Percentiles rank a stretch among this genome's conserved stretches.
phyloP scores from a whole-genome alignment of 2,329 filamentous ascomycete genomes.

The Arthrobotrys conoides region DNA sequence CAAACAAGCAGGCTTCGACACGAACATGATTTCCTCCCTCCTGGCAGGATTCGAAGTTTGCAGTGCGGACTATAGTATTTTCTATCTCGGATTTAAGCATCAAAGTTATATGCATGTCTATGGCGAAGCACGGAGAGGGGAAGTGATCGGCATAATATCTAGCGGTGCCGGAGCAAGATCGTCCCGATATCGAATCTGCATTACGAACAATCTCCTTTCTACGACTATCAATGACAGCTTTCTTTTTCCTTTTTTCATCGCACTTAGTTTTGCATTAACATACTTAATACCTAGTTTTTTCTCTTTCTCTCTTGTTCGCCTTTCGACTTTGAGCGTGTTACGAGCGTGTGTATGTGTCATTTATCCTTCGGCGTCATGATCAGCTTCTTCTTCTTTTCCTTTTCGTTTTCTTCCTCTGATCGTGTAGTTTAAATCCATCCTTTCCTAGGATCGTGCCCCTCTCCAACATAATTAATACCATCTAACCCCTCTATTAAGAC shows the following conservation, averaged over 20 bases:
- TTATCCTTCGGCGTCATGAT: conserved; percentile 22
- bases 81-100: conserved; percentile 8
- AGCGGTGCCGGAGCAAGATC: not conserved
- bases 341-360: conserved; percentile 5
- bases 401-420: not conserved
- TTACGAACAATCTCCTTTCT: not conserved
- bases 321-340: conserved; percentile 16
- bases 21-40: not conserved
- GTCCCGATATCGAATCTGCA: not conserved
- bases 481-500: not conserved
- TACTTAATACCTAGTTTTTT: not conserved
- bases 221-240: not conserved
- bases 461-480: not conserved
- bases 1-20: not conserved
- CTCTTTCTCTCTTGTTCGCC: not conserved
- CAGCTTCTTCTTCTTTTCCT: not conserved
- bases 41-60: not conserved
- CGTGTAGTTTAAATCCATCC: not conserved
- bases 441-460: not conserved
- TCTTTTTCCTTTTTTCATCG: conserved; percentile 6
- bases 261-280: not conserved
- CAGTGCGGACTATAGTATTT: not conserved
- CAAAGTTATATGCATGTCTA: not conserved
- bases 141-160: not conserved
- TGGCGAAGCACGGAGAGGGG: not conserved